Base-by-base conservation (phyloP, 345 rosid genomes). In the Nasturtium officinale region DNA sequence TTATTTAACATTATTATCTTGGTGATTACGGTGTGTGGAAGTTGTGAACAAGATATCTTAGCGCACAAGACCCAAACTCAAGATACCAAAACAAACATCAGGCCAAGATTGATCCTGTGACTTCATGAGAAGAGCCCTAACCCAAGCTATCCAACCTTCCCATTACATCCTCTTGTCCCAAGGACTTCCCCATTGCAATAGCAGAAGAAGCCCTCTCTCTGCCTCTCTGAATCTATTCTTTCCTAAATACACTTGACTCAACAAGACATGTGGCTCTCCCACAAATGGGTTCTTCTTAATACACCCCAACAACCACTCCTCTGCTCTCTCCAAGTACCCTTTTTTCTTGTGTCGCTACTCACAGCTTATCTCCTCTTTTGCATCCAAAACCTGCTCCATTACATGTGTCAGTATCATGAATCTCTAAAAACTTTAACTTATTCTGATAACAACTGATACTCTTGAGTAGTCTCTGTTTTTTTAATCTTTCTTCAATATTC, bases 101-200 rank as follows among this genome's bases (percentile, higher is more conserved):
- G 98, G 97, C 98, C 97, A 91, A n/a, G 85, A 80, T 73, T 82
- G 88, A 53, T 91, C 96, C 23, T 72, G 82, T 21, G 96, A 89
- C 71, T 94, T 94, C 93, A 91, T 84, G 74, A 84, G 33, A 78
- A 91, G 32, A 26, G 88, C 89, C 48, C 97, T 87, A 12, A 79
- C 82, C 98, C 97, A 94, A 84, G 97, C 93, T 59, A 88, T 43
- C 97, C 98, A 91, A 3, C 97, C 98, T 82, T 85, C 91, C 97
- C 96, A 91, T 15, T 97, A 82, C 85, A 76, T 89, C 81, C 97
- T 87, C 85, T 89, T 91, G 67, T 91, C 98, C 96, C 98, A 88
- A 6, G 97, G 90, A 46, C 90, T 88, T 9, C 96, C 97, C 99
- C 97, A 91, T 66, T 88, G 93, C 84, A 95, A 69, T 18, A 89